Conservation (phyloP, 1,139 yeast genomes). For the Ashbya aceris region DNA sequence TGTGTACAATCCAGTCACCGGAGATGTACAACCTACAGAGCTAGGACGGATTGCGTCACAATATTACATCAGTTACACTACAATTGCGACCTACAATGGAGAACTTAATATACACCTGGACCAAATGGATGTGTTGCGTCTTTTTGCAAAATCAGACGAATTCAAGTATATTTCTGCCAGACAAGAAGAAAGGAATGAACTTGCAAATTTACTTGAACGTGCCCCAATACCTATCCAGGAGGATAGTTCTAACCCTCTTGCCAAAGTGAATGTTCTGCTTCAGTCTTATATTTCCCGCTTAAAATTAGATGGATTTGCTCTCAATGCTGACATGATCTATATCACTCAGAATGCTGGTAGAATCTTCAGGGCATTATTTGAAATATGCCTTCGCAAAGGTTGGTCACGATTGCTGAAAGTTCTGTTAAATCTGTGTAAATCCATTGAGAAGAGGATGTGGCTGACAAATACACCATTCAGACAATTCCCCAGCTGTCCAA, state of each 20-base stretch:
- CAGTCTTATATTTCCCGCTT: conserved; percentile 80
- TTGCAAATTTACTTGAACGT: conserved; percentile 55
- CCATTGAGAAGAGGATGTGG: conserved; percentile 83
- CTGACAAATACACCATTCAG: conserved; percentile 74
- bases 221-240: conserved; percentile 87
- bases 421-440: conserved; percentile 60
- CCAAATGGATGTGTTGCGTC: conserved; percentile 64
- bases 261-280: conserved; percentile 70
- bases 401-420: conserved; percentile 62
- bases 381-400: conserved; percentile 57
- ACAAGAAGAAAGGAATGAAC: conserved; percentile 77
- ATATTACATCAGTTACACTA: conserved; percentile 68
- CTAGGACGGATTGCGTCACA: conserved; percentile 81
- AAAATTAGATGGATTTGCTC: conserved; percentile 76
- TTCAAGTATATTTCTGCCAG: conserved; percentile 77
- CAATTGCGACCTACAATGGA: conserved; percentile 55
- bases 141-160: conserved; percentile 78
- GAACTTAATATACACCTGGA: conserved; percentile 56
- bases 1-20: conserved; percentile 45
- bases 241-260: conserved; percentile 55
- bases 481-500: conserved; percentile 64
- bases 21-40: conserved; percentile 52
- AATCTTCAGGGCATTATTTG: conserved; percentile 74
- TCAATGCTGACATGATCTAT: conserved; percentile 88
- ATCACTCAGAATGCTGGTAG: conserved; percentile 92